phyloP scores from a whole-genome alignment of 345 rosid genomes.

The Boechera divaricarpa region DNA sequence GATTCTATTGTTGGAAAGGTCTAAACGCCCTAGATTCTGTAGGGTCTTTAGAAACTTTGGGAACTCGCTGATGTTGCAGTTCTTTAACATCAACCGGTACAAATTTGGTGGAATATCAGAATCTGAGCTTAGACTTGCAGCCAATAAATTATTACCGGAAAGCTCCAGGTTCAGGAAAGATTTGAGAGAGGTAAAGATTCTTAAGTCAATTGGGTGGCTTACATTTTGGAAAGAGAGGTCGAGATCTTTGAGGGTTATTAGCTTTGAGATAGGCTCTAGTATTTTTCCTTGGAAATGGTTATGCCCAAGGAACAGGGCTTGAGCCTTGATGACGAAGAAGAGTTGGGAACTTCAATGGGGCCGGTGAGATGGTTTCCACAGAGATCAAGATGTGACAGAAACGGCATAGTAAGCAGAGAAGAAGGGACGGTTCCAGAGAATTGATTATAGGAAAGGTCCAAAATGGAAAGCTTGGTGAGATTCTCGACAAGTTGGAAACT shows the following conservation, averaged over 20 bases:
- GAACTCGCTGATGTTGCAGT: slow-evolving; percentile 21
- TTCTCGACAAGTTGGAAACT: neutral
- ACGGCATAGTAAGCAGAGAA: slow-evolving; percentile 6
- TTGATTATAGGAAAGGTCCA: neutral
- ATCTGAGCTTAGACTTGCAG: neutral
- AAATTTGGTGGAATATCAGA: neutral
- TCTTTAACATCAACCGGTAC: neutral
- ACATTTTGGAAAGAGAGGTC: slow-evolving; percentile 5
- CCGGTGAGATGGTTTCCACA: neutral
- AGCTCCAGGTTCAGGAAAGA: slow-evolving; percentile 3
- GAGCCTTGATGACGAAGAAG: neutral
- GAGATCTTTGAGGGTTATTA: neutral
- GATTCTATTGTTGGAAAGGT: slow-evolving; percentile 18
- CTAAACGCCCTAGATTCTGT: neutral
- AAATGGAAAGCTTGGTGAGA: slow-evolving; percentile 7
- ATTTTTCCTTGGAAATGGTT: slow-evolving; percentile 1
- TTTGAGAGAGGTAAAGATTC: slow-evolving; percentile 24
- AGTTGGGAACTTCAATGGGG: neutral
- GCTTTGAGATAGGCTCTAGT: slow-evolving; percentile 21
- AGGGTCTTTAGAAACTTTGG: slow-evolving; percentile 14
- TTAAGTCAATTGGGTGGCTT: slow-evolving; percentile 12
- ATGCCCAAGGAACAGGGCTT: neutral
- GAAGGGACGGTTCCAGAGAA: slow-evolving; percentile 21
- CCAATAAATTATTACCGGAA: slow-evolving; percentile 1
- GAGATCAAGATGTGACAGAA: neutral